Evolutionary conservation across 176 grass and related monocot genomes (phyloP).

Genomic region (Secale cereale): DNA sequence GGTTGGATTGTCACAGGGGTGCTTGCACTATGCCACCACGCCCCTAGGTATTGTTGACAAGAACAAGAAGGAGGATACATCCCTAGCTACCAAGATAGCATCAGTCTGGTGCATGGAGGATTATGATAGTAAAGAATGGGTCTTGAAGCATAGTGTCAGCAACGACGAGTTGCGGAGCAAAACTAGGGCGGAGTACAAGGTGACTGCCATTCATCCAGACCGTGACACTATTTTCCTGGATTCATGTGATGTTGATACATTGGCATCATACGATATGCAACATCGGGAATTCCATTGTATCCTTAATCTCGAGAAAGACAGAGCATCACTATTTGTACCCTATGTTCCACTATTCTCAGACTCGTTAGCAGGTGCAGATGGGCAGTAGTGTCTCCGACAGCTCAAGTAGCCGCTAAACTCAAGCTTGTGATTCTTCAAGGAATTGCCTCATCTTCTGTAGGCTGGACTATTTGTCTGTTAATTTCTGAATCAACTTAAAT

Average conservation of each 20-base stretch:
- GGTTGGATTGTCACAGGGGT: not conserved
- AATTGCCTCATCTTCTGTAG: not conserved
- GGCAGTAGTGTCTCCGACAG: not conserved
- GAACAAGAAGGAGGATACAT: not conserved
- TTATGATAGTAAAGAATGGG: not conserved
- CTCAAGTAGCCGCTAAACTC: no score
- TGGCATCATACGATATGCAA: not conserved
- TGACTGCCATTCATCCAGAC: not conserved
- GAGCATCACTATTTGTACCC: not conserved
- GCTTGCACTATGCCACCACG: not conserved
- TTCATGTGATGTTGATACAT: not conserved
- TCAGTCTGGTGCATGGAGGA: not conserved
- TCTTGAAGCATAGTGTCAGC: not conserved
- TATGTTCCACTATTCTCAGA: not conserved
- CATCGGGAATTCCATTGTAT: not conserved
- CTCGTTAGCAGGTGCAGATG: not conserved
- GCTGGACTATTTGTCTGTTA: not conserved
- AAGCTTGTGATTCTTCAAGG: not conserved
- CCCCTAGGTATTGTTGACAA: not conserved
- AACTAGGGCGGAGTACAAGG: not conserved
- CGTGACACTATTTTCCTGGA: not conserved
- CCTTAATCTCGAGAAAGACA: not conserved
- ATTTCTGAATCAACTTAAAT: not conserved
- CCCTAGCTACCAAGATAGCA: not conserved
- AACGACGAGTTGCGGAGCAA: not conserved